Conservation (phyloP, 2,329 filamentous ascomycete genomes). For the Cordyceps javanica region DNA sequence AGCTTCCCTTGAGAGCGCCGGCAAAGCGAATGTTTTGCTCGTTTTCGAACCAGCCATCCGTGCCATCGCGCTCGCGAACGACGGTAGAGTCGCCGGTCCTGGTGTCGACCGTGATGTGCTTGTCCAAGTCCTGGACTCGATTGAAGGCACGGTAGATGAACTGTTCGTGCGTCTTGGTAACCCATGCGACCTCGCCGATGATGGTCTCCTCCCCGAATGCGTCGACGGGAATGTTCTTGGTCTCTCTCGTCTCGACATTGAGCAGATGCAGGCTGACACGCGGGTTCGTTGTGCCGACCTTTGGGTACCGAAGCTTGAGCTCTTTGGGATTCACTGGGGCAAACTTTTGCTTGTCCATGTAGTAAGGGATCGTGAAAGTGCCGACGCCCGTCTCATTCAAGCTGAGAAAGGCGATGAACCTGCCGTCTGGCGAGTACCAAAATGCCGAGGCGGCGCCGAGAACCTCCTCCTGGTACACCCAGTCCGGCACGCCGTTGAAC, state of each 20-base stretch:
- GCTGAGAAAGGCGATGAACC: constrained; percentile 79
- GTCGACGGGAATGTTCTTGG: constrained; percentile 43
- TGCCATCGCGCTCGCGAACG: constrained; percentile 50
- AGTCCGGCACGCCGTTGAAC: constrained; percentile 61
- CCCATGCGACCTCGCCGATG: constrained; percentile 62
- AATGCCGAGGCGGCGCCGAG: constrained; percentile 70
- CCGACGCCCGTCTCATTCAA: constrained; percentile 73
- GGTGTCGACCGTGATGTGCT: constrained; percentile 54
- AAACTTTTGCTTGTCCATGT: constrained; percentile 51
- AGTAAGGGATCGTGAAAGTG: constrained; percentile 61
- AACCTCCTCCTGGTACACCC: constrained; percentile 71
- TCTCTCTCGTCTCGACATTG: constrained; percentile 40
- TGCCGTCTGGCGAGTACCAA: constrained; percentile 88
- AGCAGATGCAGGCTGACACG: constrained; percentile 56
- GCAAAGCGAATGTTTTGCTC: constrained; percentile 50
- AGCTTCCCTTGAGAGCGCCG: constrained; percentile 34
- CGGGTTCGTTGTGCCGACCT: constrained; percentile 62
- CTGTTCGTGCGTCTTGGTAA: constrained; percentile 54
- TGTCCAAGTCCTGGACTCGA: constrained; percentile 60
- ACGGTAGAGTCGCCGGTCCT: constrained; percentile 23
- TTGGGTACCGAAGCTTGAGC: constrained; percentile 60
- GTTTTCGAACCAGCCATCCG: constrained; percentile 58
- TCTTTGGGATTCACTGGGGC: constrained; percentile 57
- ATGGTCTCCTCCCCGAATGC: constrained; percentile 58
- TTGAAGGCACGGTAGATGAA: constrained; percentile 62